These are phyloP conservation scores for Ogataea hybrid DNA, from an alignment of 1,139 yeast genomes.

Conservation along the genomic window DNA sequence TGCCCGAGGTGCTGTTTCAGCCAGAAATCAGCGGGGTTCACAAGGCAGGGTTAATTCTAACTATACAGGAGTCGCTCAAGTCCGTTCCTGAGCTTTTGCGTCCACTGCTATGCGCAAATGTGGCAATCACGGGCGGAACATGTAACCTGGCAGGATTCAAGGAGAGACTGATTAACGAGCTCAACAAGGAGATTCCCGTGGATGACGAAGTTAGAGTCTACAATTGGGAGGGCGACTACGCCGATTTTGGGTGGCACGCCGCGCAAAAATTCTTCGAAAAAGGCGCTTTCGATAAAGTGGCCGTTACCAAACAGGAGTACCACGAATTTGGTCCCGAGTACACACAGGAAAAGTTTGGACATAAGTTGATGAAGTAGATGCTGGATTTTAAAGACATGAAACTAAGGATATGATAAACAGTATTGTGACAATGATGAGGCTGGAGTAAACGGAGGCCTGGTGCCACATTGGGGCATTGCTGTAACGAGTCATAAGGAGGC, in stretches of 20 bases:
- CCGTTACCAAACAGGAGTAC: slow-evolving; percentile 75
- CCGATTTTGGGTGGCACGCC: slow-evolving; percentile 52
- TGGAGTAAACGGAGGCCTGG: slow-evolving; percentile 27
- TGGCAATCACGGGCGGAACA: slow-evolving; percentile 82
- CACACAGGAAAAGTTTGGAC: slow-evolving; percentile 72
- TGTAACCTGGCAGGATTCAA: slow-evolving; percentile 67
- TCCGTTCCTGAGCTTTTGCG: slow-evolving; percentile 72
- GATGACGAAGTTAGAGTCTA: slow-evolving; percentile 34
- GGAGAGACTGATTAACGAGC: slow-evolving; percentile 55
- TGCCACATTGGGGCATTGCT: slow-evolving; percentile 33
- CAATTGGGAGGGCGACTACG: slow-evolving; percentile 20
- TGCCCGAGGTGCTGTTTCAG: slow-evolving; percentile 84
- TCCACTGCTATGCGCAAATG: slow-evolving; percentile 77
- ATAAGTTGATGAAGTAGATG: slow-evolving; percentile 5
- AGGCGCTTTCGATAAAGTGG: slow-evolving; percentile 50
- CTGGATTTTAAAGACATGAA: slow-evolving; percentile 14
- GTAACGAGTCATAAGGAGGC: slow-evolving; percentile 29
- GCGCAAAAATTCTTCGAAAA: slow-evolving; percentile 53
- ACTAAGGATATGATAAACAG: slow-evolving; percentile 21
- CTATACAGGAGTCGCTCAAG: slow-evolving; percentile 68
- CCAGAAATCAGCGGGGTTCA: slow-evolving; percentile 82
- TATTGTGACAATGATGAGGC: slow-evolving; percentile 20
- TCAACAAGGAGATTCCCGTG: slow-evolving; percentile 65
- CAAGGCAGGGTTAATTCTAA: slow-evolving; percentile 69
- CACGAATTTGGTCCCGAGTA: slow-evolving; percentile 83